A percentile compares a stretch with the other conserved stretches of the same genome.
Conservation (phyloP, 495 filamentous ascomycete species). For the Cercophora sp. region DNA sequence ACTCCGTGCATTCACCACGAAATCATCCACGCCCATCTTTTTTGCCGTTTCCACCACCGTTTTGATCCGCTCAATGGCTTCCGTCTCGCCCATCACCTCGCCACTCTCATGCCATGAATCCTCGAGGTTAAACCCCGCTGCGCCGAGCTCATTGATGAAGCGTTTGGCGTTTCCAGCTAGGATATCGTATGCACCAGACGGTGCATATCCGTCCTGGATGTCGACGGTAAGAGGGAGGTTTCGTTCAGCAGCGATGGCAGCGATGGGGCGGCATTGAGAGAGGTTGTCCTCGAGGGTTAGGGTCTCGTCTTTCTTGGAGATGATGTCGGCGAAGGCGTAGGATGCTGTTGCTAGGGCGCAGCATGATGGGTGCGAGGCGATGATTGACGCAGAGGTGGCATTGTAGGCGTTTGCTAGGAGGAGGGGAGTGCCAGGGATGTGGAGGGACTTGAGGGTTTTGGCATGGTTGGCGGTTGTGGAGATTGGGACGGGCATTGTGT, state of each 20-base stretch:
- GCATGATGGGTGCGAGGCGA: conserved; percentile 38
- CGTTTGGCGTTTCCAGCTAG: conserved; percentile 36
- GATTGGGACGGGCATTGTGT: not conserved
- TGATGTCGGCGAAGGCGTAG: conserved; percentile 44
- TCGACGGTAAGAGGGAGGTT: conserved; percentile 47
- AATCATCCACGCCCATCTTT: conserved; percentile 41
- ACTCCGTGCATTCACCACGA: conserved; percentile 49
- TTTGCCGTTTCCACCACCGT: conserved; percentile 26
- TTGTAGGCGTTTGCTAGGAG: conserved; percentile 53
- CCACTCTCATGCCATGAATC: conserved; percentile 36
- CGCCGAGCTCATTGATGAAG: conserved; percentile 32
- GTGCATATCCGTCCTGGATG: conserved; percentile 49
- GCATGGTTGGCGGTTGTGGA: not conserved
- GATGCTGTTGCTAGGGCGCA: conserved; percentile 52
- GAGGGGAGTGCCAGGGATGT: conserved; percentile 44
- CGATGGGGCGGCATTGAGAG: conserved; percentile 24
- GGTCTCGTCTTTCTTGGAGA: conserved; percentile 39
- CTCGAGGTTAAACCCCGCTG: conserved; percentile 52
- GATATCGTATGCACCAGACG: too few relatives aligned
- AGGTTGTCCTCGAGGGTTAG: conserved; percentile 39
- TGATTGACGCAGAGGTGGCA: conserved; percentile 37
- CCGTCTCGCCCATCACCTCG: conserved; percentile 32
- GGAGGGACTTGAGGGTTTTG: conserved; percentile 38
- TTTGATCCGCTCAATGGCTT: conserved; percentile 39
- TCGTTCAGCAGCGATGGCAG: conserved; percentile 23